Evolutionary conservation across 2,329 filamentous ascomycete species (phyloP).

Genomic region (Aphanoascus verrucosus): DNA sequence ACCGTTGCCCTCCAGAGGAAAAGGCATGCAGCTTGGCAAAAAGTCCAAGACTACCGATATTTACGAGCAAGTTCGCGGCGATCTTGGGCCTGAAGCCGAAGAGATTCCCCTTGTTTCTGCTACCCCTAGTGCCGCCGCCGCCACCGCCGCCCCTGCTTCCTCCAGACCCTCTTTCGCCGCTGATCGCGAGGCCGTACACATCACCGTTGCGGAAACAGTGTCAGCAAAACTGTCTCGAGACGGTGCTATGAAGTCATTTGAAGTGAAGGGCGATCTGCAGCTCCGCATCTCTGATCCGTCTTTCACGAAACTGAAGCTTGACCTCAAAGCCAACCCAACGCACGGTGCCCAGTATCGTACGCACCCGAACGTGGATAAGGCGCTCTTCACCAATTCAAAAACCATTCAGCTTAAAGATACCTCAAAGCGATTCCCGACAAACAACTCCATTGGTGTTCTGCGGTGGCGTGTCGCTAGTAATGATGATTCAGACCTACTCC

Average conservation of each 20-base stretch:
- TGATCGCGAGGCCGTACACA: slow-evolving; percentile 75
- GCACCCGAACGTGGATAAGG: slow-evolving; percentile 91
- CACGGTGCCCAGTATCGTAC: slow-evolving; percentile 86
- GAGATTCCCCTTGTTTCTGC: slow-evolving; percentile 60
- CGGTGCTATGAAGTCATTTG: slow-evolving; percentile 72
- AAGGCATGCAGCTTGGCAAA: slow-evolving; percentile 98
- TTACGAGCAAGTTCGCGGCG: slow-evolving; percentile 87
- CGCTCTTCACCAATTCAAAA: slow-evolving; percentile 70
- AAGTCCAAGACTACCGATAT: slow-evolving; percentile 97
- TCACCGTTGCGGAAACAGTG: slow-evolving; percentile 83
- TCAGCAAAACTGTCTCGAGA: slow-evolving; percentile 80
- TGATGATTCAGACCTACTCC: slow-evolving; percentile 69
- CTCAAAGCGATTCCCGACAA: slow-evolving; percentile 81
- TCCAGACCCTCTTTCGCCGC: slow-evolving; percentile 54
- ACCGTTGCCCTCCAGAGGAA: slow-evolving; percentile 60
- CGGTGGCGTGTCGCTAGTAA: slow-evolving; percentile 75
- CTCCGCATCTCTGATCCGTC: slow-evolving; percentile 80
- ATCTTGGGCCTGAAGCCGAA: slow-evolving; percentile 78
- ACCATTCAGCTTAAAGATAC: slow-evolving; percentile 82
- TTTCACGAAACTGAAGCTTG: slow-evolving; percentile 84
- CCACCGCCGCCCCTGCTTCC: slow-evolving; percentile 41
- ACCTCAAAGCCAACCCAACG: slow-evolving; percentile 62
- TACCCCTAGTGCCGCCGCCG: slow-evolving; percentile 43
- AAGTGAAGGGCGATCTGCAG: slow-evolving; percentile 84
- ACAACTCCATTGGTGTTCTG: slow-evolving; percentile 85